Base-by-base conservation (phyloP, 352 stramenopile genomes). In the Globisporangium nunn region DNA sequence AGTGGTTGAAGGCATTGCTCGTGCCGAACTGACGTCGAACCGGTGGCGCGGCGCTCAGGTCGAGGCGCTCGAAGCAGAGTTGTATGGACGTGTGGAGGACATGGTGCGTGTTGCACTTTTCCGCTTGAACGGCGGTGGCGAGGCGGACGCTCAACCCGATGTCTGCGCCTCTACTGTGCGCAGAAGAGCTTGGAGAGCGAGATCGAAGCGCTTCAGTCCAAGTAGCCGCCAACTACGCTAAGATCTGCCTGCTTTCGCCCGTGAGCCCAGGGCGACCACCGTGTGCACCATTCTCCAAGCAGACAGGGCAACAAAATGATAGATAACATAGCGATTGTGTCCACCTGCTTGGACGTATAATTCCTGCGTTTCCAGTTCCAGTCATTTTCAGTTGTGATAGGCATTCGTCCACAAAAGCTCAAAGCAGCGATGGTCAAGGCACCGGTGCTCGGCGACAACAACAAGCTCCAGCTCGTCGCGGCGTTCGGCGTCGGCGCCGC, bases 401-500 rank as follows among this genome's bases (percentile, higher is more conserved):
- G 37, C 37, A 43, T 23, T 23, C 23, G 23, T 23, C 23, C 23
- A 23, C 4, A 43, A 2, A 48, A 41, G 46, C 14, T 23, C 23
- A 23, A 23, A 56, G 35, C 45, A 33, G 12, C 53, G 52, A 88
- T 89, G 77, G 79, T 87, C 51, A 83, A 81, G 71, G 64, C 59
- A 15, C 50, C 51, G n/a, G 52, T 44, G 48, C 52, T 61, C 35
- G 55, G 52, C 11, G 46, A 60, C 40, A 43, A 60, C 40, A 43
- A 66, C 15, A 66, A 66, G 58, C 52, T 60, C 4, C 61, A 68
- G 52, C 59, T 91, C 52, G 68, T 60, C 2, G 72, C 67, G 31
- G 81, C 78, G 37, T 88, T 91, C 67, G 69, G 78, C 60, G 68
- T 76, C 35, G 81, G 81, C 63, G 76, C 73, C 4, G 74, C 63